phyloP scores from a whole-genome alignment of 169 alveolate species.

The Cryptosporidium tyzzeri region DNA sequence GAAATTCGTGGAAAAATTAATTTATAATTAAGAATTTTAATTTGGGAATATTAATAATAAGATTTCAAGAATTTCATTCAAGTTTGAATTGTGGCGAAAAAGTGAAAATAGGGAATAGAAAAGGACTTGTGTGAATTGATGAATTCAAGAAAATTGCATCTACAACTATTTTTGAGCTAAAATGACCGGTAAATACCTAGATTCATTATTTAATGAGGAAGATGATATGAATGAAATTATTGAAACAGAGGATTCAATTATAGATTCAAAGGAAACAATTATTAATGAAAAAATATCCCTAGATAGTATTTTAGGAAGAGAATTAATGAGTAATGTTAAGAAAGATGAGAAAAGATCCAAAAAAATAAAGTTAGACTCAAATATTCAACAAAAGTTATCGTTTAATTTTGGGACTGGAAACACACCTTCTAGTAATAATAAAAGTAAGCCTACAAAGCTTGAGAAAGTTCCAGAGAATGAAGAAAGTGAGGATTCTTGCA shows the following conservation, averaged over 20 bases:
- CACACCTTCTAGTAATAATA: too few species aligned
- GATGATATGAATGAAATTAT: background rate
- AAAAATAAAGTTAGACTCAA: slow-evolving; percentile 15
- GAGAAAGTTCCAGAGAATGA: slow-evolving; percentile 7
- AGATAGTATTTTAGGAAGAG: slow-evolving; percentile 18
- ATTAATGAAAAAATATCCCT: slow-evolving; percentile 9
- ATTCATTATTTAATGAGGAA: slow-evolving; percentile 19
- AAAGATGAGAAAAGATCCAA: slow-evolving; percentile 13
- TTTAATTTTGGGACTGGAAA: background rate
- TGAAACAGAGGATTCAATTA: slow-evolving; percentile 51
- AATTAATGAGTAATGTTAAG: slow-evolving; percentile 7
- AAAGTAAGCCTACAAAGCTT: background rate
- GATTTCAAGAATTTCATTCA: too few species aligned
- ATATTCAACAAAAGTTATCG: slow-evolving; percentile 13
- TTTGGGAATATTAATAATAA: background rate
- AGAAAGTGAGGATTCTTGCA: background rate
- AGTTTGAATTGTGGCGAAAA: background rate
- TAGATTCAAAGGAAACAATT: slow-evolving; percentile 57
- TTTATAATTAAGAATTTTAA: background rate
- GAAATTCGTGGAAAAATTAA: background rate
- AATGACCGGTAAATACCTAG: background rate
- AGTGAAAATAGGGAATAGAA: background rate
- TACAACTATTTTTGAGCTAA: background rate
- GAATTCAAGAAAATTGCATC: background rate
- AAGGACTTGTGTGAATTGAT: background rate